These are phyloP conservation scores for Flaveria robusta DNA, from an alignment of 129 eudicot species.

Conservation along the genomic window DNA sequence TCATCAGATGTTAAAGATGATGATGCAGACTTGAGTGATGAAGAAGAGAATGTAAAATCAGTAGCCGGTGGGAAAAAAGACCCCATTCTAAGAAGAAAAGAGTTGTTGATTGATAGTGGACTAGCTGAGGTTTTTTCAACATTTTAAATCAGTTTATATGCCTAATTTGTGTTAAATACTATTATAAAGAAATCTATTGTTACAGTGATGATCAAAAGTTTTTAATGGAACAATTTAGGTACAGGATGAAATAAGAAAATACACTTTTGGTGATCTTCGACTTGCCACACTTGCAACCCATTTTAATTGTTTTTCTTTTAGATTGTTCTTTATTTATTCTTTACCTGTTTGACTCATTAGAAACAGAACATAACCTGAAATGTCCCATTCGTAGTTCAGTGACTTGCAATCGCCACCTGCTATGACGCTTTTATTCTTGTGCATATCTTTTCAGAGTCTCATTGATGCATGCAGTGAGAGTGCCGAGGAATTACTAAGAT, in stretches of 20 bases:
- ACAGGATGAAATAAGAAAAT: neutral
- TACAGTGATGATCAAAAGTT: neutral
- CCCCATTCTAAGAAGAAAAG: slow-evolving; percentile 64
- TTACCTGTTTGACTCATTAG: neutral
- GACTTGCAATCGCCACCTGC: neutral
- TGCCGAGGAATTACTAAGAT: slow-evolving; percentile 67
- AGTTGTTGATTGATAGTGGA: slow-evolving; percentile 79
- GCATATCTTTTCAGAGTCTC: slow-evolving; percentile 55
- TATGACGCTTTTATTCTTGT: neutral
- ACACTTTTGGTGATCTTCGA: neutral
- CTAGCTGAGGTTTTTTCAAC: slow-evolving; percentile 76
- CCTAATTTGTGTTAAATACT: neutral
- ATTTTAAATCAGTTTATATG: neutral
- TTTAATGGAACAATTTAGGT: neutral
- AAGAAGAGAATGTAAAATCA: slow-evolving; percentile 34
- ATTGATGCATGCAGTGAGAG: slow-evolving; percentile 67
- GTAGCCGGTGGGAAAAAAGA: slow-evolving; percentile 83
- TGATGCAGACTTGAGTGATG: slow-evolving; percentile 38
- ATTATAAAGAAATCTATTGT: neutral
- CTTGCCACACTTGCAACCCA: no score
- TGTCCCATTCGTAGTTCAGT: neutral
- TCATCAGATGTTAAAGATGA: slow-evolving; percentile 47
- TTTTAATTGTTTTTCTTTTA: neutral
- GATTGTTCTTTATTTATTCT: neutral
- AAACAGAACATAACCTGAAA: neutral